Evolutionary conservation across 768 basidiomycete species (phyloP), one percentile per base, ranked within the genome.

Genomic region (Xanthoconium purpureum): DNA sequence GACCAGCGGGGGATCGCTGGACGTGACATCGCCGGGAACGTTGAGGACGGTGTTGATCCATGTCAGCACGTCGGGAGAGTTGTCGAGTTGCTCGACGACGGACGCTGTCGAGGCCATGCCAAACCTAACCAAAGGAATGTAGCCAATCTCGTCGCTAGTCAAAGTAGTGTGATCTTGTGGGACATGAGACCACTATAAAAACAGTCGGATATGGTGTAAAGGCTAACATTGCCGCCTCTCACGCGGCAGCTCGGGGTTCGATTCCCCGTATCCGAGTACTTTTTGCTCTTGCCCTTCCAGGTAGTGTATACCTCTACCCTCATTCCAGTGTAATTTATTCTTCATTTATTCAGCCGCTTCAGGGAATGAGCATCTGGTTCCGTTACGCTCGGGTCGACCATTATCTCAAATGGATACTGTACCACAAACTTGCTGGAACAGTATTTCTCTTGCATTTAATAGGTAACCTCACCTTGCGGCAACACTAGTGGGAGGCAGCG

Each of bases 21-120:
- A 50, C 11, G 91, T 75, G 50, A 82, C 79, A 47, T 73, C 67
- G 33, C 58, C 61, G 57, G 67, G 53, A 32, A 74, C 73, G 54
- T 65, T 60, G 36, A 89, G 77, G 14, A 81, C 76, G 63, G 84
- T 79, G 70, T 90, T 89, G 46, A 90, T 80, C 88, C 88, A 90
- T n/a, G 80, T 75, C 47, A 84, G 71, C 13, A 85, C 78, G 64
- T 88, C 83, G 45, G 80, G 75, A 47, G 82, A 82, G 54, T 81
- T 77, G 52, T 85, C 84, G 49, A 89, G 74, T 17, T 85, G 79
- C 35, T 77, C 75, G 42, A 83, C 67, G 47, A 77, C 73, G 54
- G 81, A 77, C n/a, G 72, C 65, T 18, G 64, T 63, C 20, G 60
- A 60, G 42, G 64, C 49, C 71, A 71, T 72, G 30, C 49, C n/a